Conservation (phyloP, 2,329 filamentous ascomycete genomes). For the Trichothecium sympodiale region DNA sequence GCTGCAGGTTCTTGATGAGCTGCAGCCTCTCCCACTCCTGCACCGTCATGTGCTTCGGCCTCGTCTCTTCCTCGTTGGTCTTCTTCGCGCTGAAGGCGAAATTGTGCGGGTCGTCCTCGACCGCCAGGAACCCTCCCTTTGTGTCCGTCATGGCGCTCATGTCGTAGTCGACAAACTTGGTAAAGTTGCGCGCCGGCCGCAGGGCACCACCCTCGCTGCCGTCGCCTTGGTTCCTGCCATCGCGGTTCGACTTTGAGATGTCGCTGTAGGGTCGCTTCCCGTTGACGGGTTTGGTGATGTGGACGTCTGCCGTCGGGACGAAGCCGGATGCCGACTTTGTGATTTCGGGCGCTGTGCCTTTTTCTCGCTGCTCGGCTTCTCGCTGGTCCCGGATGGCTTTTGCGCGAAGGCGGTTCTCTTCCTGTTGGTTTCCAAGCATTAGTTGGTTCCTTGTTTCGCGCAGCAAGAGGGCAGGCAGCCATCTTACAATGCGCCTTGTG, state of each 20-base stretch:
- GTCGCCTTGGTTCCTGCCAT: conserved; percentile 46
- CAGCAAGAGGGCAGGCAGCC: background rate
- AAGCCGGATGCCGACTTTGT: conserved; percentile 55
- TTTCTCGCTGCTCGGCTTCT: conserved; percentile 48
- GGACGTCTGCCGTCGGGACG: conserved; percentile 55
- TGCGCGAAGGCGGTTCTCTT: conserved; percentile 77
- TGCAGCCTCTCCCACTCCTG: conserved; percentile 86
- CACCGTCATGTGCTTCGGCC: conserved; percentile 78
- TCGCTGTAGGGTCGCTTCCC: conserved; percentile 61
- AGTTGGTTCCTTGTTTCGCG: no score
- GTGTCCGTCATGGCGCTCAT: conserved; percentile 97
- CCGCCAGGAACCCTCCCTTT: conserved; percentile 88
- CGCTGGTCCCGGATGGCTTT: conserved; percentile 73
- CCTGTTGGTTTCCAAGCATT: conserved; percentile 35
- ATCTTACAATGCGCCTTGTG: conserved; percentile 6
- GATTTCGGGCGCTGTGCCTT: conserved; percentile 27
- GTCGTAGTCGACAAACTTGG: conserved; percentile 94
- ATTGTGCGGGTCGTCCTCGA: conserved; percentile 85
- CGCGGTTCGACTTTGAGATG: conserved; percentile 55
- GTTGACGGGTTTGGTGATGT: conserved; percentile 31
- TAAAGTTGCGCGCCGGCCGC: conserved; percentile 74
- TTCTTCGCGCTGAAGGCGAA: conserved; percentile 46
- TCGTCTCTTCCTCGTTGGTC: conserved; percentile 39
- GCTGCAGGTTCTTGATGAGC: conserved; percentile 58
- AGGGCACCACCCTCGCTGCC: conserved; percentile 40